Base-by-base conservation (phyloP, 371 early-diverging fungal genomes). In the Syncephalastrum sp. region DNA sequence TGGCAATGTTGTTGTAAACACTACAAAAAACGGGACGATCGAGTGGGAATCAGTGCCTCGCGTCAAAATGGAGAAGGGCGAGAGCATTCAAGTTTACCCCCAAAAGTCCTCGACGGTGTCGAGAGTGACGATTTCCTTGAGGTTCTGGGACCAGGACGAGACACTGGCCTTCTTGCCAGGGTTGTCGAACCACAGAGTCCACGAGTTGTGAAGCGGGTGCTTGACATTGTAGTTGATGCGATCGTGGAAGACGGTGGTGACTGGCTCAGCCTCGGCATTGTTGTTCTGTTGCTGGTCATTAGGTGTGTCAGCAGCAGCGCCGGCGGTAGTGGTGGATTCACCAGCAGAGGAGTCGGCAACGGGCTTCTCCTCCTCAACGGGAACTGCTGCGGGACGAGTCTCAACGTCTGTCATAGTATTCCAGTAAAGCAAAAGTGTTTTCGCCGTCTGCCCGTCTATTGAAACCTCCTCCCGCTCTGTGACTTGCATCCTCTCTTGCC, bases 21-120 rank as follows among this genome's bases (percentile, higher is more conserved):
- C 91, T 92, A 69, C 13, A 51, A 29, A 45, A 25, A 47, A 53
- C 46, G 25, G 24, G 25, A 17, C 42, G 52, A 51, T 42, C 27
- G 23, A 15, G 23, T 23, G 51, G 42, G 16, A 10, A 21, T 24
- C 7, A 23, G 16, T 46, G 47, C 23, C 7, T 46, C 19, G 47
- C 23, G 47, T 46, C 47, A 46, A 12, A 1, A 16, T 46, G 12
- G 15, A 23, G 7, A 59, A 25, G 13, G 16, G 43, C 7, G 8
- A 25, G 5, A 19, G 12, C n/a, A 21, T 17, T 4, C 5, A 10
- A 15, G 63, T 64, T 56, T 70, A 90, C 91, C 96, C 95, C 95
- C 97, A 97, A 74, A 97, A 97, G 71, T 98, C 98, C 71, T 96
- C 97, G 25, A 97, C 95, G 4, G 96, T 91, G 53, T 85, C 84